These are phyloP conservation scores for Sphagnum magellanicum DNA, from an alignment of 228 moss, liverwort and hornwort genomes.

Conservation along the genomic window DNA sequence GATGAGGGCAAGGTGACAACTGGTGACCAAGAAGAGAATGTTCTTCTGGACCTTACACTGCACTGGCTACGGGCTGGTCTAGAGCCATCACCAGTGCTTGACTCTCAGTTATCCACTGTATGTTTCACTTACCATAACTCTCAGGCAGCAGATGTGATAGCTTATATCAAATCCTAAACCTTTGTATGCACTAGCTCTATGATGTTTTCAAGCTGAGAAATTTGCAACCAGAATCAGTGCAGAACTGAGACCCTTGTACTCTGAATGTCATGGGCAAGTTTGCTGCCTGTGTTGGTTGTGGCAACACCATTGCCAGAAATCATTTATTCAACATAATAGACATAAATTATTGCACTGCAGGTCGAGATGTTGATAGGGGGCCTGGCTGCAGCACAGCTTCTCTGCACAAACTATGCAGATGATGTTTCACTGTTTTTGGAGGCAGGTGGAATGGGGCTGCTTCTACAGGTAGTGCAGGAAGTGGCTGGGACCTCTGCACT, in stretches of 20 bases:
- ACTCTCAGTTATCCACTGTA: constrained; percentile 56
- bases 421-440: constrained; percentile 58
- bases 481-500: constrained; percentile 62
- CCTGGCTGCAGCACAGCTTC: constrained; percentile 87
- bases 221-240: neutral
- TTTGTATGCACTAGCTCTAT: neutral
- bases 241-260: neutral
- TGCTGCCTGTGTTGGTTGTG: neutral
- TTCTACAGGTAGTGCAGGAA: constrained; percentile 65
- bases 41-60: constrained; percentile 53
- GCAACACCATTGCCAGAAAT: neutral
- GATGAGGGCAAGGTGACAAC: constrained; percentile 15
- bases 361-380: constrained; percentile 86
- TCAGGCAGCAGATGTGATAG: neutral
- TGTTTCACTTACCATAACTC: neutral
- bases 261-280: neutral
- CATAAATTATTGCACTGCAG: constrained; percentile 23
- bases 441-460: constrained; percentile 65
- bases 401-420: constrained; percentile 58
- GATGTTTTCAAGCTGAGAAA: neutral
- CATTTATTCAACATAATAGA: neutral
- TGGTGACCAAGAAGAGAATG: constrained; percentile 21
- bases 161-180: neutral
- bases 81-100: constrained; percentile 34
- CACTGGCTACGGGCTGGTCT: constrained; percentile 73